Evolutionary conservation across 768 basidiomycete genomes (phyloP).

Genomic region (Agrocybe pediades): DNA sequence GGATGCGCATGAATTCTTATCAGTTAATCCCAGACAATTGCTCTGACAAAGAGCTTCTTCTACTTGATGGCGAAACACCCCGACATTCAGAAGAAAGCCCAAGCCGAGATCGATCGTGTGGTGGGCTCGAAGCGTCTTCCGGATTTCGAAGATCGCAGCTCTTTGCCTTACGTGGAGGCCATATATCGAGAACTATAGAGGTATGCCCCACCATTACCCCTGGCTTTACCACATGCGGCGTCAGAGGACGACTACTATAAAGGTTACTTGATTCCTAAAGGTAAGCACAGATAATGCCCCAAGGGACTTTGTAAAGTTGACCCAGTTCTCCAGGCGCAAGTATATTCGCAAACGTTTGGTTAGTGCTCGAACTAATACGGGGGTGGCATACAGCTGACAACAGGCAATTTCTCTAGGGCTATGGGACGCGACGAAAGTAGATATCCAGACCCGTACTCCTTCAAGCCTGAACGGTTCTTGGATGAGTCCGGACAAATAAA

Average conservation of each 20-base stretch:
- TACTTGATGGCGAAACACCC: conserved; percentile 31
- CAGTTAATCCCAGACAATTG: conserved; percentile 15
- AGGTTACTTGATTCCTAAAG: too few relatives aligned
- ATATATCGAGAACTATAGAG: conserved; percentile 15
- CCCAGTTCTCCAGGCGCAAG: too few relatives aligned
- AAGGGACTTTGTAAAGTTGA: background rate
- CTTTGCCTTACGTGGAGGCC: conserved; percentile 26
- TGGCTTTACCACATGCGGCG: conserved; percentile 23
- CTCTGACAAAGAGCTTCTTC: conserved; percentile 22
- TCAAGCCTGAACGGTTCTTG: conserved; percentile 25
- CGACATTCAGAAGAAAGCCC: conserved; percentile 30
- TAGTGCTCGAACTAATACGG: too few relatives aligned
- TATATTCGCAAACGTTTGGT: too few relatives aligned
- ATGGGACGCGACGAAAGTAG: conserved; percentile 18
- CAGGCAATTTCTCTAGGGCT: conserved; percentile 8
- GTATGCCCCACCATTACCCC: conserved; percentile 8
- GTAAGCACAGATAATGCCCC: background rate
- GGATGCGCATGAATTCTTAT: background rate
- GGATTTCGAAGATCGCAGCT: conserved; percentile 21
- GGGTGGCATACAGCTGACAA: background rate
- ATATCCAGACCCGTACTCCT: conserved; percentile 20
- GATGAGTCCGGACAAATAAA: conserved; percentile 1
- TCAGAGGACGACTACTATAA: background rate
- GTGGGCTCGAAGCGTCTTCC: conserved; percentile 30
- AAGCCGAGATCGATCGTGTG: conserved; percentile 32